phyloP scores from a whole-genome alignment of 1,284 basidiomycete species.

The Ganoderma lucidum region DNA sequence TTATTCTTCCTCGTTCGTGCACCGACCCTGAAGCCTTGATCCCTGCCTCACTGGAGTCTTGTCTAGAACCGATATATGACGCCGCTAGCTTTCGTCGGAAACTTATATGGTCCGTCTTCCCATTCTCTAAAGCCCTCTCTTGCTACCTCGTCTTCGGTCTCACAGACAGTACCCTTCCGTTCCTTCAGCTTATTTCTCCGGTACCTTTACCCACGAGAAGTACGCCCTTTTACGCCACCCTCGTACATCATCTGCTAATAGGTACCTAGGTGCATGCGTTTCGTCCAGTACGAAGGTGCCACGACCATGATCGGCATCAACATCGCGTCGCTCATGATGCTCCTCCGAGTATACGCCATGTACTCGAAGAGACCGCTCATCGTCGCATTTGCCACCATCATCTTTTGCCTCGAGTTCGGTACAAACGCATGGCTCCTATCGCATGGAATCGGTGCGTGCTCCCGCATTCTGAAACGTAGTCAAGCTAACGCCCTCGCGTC shows the following conservation, averaged over 20 bases:
- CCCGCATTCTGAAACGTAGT: background rate
- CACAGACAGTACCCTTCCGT: background rate
- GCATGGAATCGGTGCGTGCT: slow-evolving; percentile 30
- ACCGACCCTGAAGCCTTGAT: background rate
- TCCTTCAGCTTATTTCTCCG: slow-evolving; percentile 52
- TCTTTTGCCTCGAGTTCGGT: slow-evolving; percentile 51
- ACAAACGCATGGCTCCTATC: slow-evolving; percentile 58
- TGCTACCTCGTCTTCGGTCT: background rate
- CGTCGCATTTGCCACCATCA: slow-evolving; percentile 44
- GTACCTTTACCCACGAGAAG: slow-evolving; percentile 48
- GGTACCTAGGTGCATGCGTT: slow-evolving; percentile 50
- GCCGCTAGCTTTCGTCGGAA: slow-evolving; percentile 57
- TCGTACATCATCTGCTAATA: background rate
- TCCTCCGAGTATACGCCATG: slow-evolving; percentile 57
- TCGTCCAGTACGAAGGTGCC: slow-evolving; percentile 59
- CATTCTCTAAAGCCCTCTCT: background rate
- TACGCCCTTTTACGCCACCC: slow-evolving; percentile 34
- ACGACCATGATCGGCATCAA: slow-evolving; percentile 59
- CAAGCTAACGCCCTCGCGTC: background rate
- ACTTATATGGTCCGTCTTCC: slow-evolving; percentile 50
- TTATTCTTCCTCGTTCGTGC: slow-evolving; percentile 55
- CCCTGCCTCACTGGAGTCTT: background rate
- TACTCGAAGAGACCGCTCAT: slow-evolving; percentile 48
- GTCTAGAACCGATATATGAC: slow-evolving; percentile 59
- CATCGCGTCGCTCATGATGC: slow-evolving; percentile 62